Percentiles rank a stretch among this genome's conserved stretches.
phyloP scores from a whole-genome alignment of 345 rosid species.

The Crucihimalaya himalaica region DNA sequence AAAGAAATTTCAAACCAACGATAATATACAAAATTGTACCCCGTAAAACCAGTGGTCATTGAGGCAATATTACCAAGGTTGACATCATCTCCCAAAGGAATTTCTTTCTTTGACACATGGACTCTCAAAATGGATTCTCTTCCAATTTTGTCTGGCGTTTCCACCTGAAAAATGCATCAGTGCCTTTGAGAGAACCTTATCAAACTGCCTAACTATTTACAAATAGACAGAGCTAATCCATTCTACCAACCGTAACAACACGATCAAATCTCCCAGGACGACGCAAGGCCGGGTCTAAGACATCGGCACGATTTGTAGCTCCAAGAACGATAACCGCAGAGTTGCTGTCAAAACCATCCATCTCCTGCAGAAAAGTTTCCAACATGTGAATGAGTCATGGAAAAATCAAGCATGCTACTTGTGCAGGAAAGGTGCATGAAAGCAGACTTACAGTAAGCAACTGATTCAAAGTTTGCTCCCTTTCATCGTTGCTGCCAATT shows the following conservation, averaged over 20 bases:
- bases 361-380: slow-evolving; percentile 61
- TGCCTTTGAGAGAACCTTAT: neutral
- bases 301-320: slow-evolving; percentile 97
- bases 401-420: neutral
- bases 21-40: slow-evolving; percentile 47
- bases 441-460: slow-evolving; percentile 72
- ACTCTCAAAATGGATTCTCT: slow-evolving; percentile 92
- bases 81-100: slow-evolving; percentile 79
- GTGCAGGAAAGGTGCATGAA: slow-evolving; percentile 7
- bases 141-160: slow-evolving; percentile 88
- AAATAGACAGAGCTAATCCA: slow-evolving; percentile 24
- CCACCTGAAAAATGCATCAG: slow-evolving; percentile 58
- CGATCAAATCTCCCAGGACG: slow-evolving; percentile 99
- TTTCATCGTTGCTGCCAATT: slow-evolving; percentile 84
- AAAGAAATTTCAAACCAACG: neutral
- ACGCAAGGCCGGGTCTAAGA: slow-evolving; percentile 91
- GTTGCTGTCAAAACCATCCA: slow-evolving; percentile 98
- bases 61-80: slow-evolving; percentile 79
- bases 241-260: slow-evolving; percentile 72
- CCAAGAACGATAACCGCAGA: slow-evolving; percentile 97
- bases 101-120: slow-evolving; percentile 75
- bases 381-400: slow-evolving; percentile 1
- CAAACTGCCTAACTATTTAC: neutral
- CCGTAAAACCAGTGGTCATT: slow-evolving; percentile 97
- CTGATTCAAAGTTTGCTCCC: slow-evolving; percentile 98